These are phyloP conservation scores for Ustilago vetiveriae DNA, from an alignment of 1,284 basidiomycete genomes.

Conservation along the genomic window DNA sequence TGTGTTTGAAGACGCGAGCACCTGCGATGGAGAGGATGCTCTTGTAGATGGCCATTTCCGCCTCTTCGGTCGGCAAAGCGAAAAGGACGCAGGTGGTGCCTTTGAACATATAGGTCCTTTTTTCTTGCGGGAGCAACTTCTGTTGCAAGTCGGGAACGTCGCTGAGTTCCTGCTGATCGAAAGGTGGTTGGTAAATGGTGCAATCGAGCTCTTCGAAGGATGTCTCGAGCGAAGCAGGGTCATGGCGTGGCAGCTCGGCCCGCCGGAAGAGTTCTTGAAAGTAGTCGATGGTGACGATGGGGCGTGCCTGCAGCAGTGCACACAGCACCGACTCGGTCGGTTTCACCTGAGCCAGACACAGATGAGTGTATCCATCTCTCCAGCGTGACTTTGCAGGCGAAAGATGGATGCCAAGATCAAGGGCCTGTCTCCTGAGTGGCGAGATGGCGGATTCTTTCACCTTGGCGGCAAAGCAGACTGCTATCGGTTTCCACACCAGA, in stretches of 20 bases:
- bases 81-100: conserved; percentile 52
- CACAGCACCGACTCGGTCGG: conserved; percentile 42
- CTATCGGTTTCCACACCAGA: conserved; percentile 40
- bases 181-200: conserved; percentile 28
- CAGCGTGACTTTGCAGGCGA: conserved; percentile 44
- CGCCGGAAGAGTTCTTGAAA: conserved; percentile 43
- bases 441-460: conserved; percentile 32
- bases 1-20: conserved; percentile 31
- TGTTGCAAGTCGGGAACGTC: conserved; percentile 23
- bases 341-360: conserved; percentile 39
- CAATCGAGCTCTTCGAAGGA: conserved; percentile 31
- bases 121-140: conserved; percentile 19
- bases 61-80: conserved; percentile 26
- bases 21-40: conserved; percentile 32
- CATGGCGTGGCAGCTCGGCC: conserved; percentile 34
- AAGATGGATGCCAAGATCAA: conserved; percentile 31
- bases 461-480: conserved; percentile 40
- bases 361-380: conserved; percentile 44
- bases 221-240: conserved; percentile 37
- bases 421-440: conserved; percentile 13
- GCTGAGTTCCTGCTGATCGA: conserved; percentile 32
- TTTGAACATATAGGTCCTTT: conserved; percentile 43
- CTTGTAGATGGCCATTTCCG: conserved; percentile 37
- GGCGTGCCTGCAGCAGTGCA: conserved; percentile 31
- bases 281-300: conserved; percentile 43